Base-by-base conservation (phyloP, 495 filamentous ascomycete species). In the Xeromyces bisporus region DNA sequence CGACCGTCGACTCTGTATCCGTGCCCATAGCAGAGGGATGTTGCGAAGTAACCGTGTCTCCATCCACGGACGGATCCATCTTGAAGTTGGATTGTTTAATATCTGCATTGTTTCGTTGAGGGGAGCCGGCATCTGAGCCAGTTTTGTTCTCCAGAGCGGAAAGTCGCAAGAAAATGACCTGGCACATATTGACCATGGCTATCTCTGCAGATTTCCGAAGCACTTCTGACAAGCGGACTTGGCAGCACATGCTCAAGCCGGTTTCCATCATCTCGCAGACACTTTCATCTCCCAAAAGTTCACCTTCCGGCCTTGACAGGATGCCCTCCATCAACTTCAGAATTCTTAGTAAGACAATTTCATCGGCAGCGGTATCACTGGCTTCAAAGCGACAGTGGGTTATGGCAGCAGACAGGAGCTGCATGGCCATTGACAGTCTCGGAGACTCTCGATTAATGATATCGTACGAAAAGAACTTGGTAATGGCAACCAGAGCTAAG, bases 231-330 rank as follows among this genome's bases (percentile, higher is more conserved):
- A 99, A 68, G 29, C 86, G 72, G 33, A 75, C 71, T 55, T 94
- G 84, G 34, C 86, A 94, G 56, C 89, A 99, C 70, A 99, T 96
- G 49, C 85, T 93, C 38, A 99, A 52, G 3, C 86, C 91, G 3
- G 82, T 86, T 53, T 93, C 89, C 89, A 99, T 96, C 89, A 99
- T 96, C 47, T 93, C 81, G 46, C 89, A 99, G 7, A 99, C 81
- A 47, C 86, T 94, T 57, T 93, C 86, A 43, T 99, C 89, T 18
- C 87, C 85, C 2, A 93, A 67, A 2, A 96, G 63, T 34, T 85
- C 78, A 9, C 91, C 89, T 17, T 87, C 84, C 0, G 89, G 83
- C 1, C 91, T 81, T 29, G 82, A 83, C 31, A 99, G 67, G 77
- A 96, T 93, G 42, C 80, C 75, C 52, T 99, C 89, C 89, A 99